Base-by-base conservation (phyloP, 1,284 basidiomycete genomes). In the Ustilago lituana region DNA sequence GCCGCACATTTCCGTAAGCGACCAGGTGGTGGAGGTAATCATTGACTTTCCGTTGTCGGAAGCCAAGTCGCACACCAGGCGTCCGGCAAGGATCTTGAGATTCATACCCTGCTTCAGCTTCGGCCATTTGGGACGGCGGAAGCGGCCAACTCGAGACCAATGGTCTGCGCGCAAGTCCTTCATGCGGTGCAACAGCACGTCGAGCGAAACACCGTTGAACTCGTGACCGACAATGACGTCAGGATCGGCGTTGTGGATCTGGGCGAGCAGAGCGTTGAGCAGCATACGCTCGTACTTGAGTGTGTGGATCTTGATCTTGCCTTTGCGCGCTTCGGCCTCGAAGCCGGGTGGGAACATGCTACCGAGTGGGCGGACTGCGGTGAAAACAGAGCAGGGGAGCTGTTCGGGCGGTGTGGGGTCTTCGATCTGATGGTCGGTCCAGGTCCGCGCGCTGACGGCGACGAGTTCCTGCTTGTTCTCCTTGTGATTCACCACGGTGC, bases 141-240 rank as follows among this genome's bases (percentile, higher is more conserved):
- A 92, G n/a, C 96, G 88, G 31, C 95, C 92, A 20, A 99, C 87
- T 29, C 93, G 88, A 17, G 92, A 94, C 92, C 93, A 98, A 79
- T 97, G 91, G 51, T 96, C 92, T 12, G 69, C 77, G 26, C 73
- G 73, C 33, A 82, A 64, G 66, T 96, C 92, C 67, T 89, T 88
- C 90, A 98, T 91, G 0, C 96, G 89, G 78, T 92, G 90, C 22
- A 99, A 86, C 19, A 99, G 85, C 22, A 96, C 90, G 75, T 98
- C 95, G 26, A 98, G 87, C 4, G 90, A 90, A 39, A 90, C 90
- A n/a, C 92, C 94, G 11, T 93, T 85, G 82, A 99, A 95, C 59
- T 97, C 94, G 80, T 98, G 94, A 0, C 95, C 94, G 27, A 98
- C 87, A 47, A 98, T 89, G 29, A 98, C 89, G 80, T 99, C 96